phyloP scores from a whole-genome alignment of 75 land plant genomes.

The Pseudotsuga menziesii region DNA sequence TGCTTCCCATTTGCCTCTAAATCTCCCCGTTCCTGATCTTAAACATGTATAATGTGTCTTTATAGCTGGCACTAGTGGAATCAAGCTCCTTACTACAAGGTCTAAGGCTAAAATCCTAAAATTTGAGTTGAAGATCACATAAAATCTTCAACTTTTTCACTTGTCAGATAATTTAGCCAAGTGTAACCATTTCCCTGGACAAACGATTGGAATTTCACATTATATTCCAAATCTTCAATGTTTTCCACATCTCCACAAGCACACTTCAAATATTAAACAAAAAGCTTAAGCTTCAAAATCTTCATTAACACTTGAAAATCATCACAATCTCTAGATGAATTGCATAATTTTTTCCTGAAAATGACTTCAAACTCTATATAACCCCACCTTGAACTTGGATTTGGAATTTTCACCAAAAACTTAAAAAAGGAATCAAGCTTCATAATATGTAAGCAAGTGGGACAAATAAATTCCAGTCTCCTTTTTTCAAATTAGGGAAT shows the following conservation, averaged over 20 bases:
- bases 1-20: conserved; percentile 26
- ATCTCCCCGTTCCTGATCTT: conserved; percentile 14
- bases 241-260: too few relatives aligned
- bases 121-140: too few relatives aligned
- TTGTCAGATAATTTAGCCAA: too few relatives aligned
- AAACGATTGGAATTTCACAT: too few relatives aligned
- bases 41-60: conserved; percentile 28
- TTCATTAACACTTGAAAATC: too few relatives aligned
- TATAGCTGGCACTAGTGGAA: conserved; percentile 49
- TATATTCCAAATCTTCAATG: too few relatives aligned
- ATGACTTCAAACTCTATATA: not conserved
- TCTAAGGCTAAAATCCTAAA: not conserved
- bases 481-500: not conserved
- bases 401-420: not conserved
- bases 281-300: too few relatives aligned
- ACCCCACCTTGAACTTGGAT: not conserved
- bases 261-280: too few relatives aligned
- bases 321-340: not conserved
- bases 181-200: too few relatives aligned
- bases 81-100: conserved; percentile 46
- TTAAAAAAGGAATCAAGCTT: not conserved
- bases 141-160: too few relatives aligned
- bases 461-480: not conserved
- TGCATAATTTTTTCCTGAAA: not conserved
- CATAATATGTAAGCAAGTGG: not conserved